Evolutionary conservation across 257 asterid genomes (phyloP).

Genomic region (Nicotiana tomentosiformis): DNA sequence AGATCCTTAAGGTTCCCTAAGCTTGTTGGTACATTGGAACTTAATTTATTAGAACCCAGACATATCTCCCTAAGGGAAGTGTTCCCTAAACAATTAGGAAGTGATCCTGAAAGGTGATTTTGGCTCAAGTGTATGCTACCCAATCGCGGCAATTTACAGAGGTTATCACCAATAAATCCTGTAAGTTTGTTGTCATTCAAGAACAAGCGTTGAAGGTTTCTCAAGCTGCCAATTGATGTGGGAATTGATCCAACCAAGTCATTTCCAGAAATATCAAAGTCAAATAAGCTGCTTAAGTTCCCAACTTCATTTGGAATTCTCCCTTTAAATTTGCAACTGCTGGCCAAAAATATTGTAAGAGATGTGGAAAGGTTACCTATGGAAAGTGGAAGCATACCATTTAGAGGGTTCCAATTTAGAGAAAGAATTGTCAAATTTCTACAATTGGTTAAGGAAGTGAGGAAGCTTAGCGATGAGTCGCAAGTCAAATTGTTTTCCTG

Average conservation of each 20-base stretch:
- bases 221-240: neutral
- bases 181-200: neutral
- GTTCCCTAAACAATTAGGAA: no score
- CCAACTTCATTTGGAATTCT: neutral
- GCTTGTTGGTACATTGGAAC: no score
- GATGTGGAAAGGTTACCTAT: neutral
- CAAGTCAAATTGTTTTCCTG: neutral
- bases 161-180: neutral
- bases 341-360: neutral
- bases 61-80: no score
- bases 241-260: neutral
- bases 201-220: neutral
- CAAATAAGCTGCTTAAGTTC: neutral
- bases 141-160: no score
- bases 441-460: neutral
- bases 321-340: neutral
- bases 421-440: neutral
- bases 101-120: no score
- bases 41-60: no score
- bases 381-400: neutral
- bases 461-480: neutral
- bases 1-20: no score
- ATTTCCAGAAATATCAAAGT: neutral
- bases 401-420: neutral
- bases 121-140: no score